phyloP scores from a whole-genome alignment of 176 grass and related monocot genomes.

The Triticum turgidum region DNA sequence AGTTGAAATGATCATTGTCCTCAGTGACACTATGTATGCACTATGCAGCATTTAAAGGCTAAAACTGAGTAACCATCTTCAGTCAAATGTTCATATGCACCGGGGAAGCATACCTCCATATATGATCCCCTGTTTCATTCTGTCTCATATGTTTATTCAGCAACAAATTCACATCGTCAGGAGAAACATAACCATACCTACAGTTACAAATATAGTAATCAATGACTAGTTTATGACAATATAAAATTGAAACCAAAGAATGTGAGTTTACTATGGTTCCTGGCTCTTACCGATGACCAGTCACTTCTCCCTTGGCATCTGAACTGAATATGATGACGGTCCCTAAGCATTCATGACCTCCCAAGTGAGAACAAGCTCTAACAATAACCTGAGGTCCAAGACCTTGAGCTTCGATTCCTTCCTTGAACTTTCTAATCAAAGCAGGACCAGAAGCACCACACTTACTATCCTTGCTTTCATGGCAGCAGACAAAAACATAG shows the following conservation, averaged over 20 bases:
- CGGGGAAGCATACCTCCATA: constrained; percentile 67
- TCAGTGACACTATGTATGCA: background rate
- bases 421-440: constrained; percentile 74
- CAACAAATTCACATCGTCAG: constrained; percentile 80
- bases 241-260: background rate
- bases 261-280: background rate
- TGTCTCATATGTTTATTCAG: constrained; percentile 79
- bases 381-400: constrained; percentile 62
- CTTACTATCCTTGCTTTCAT: constrained; percentile 82
- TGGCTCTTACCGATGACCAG: constrained; percentile 88
- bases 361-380: constrained; percentile 82
- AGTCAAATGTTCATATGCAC: background rate
- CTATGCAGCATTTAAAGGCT: no score
- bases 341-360: constrained; percentile 89
- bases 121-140: constrained; percentile 61
- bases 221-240: background rate
- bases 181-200: constrained; percentile 97
- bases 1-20: background rate
- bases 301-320: constrained; percentile 53
- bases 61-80: background rate
- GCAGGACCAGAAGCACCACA: constrained; percentile 86
- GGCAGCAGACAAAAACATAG: constrained; percentile 87
- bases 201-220: constrained; percentile 39
- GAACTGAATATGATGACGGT: constrained; percentile 86
- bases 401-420: constrained; percentile 59